Base-by-base conservation (phyloP, 2,329 filamentous ascomycete genomes). In the Colletotrichum neosansevieriae region DNA sequence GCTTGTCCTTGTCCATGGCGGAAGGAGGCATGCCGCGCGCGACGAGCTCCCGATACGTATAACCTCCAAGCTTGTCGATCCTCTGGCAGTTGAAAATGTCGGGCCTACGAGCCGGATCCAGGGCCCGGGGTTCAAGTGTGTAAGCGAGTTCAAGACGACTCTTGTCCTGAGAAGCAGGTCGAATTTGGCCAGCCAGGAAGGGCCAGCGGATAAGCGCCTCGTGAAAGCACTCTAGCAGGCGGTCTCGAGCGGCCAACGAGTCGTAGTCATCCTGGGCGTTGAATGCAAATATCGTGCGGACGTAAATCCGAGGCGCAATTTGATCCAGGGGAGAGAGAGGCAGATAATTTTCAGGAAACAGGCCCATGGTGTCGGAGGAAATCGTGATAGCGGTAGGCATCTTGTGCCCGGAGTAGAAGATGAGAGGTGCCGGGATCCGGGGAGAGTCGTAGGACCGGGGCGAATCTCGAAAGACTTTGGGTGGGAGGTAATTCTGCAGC, bases 271-370 rank as follows among this genome's bases (percentile, higher is more conserved):
- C 3, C 12, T 21, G 32, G 0, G 29, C 12, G 38, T 40, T 34
- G 5, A 69, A 53, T 6, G 36, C 6, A 17, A 67, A 69, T 44
- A 69, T 32, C 6, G 51, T 32, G 9, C 67, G 36, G 21, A 63
- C 57, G 12, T 69, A 69, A 7, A 67, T 67, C 2, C 63, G 63
- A 4, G 67, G 67, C 11, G 67, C 67, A 10, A 67, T 63, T 44
- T 67, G 67, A 15, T 69, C 67, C 38, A 69, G 21, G 1, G 58
- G 50, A 1, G 38, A 24, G 1, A 63, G 34, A 3, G 24, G 38
- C 2, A 63, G 44, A 6, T 17, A 3, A 4, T 17, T n/a, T 19
- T 40, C 38, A 0, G 58, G 9, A 6, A 19, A 19, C 5, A 21
- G 32, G 21, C 5, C 13, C 49, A 51, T 51, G 9, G n/a, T 51